Conservation (phyloP, 768 basidiomycete genomes). For the Boletus reticuloceps region DNA sequence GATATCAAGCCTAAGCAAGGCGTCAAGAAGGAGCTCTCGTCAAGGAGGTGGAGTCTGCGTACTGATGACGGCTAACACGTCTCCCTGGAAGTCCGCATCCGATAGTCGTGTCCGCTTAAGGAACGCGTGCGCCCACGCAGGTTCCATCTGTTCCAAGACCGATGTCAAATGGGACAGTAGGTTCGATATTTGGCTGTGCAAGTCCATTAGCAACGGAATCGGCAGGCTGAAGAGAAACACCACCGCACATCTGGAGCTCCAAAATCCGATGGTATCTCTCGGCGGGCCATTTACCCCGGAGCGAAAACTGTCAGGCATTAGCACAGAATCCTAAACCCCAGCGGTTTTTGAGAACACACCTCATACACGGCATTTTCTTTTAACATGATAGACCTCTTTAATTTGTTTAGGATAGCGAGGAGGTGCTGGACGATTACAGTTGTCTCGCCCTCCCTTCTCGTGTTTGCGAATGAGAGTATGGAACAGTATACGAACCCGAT, state of each 20-base stretch:
- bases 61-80: constrained; percentile 82
- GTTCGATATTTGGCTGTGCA: constrained; percentile 60
- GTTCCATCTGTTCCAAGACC: constrained; percentile 67
- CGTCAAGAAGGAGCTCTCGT: neutral
- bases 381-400: constrained; percentile 57
- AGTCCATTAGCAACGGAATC: constrained; percentile 1
- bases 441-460: constrained; percentile 47
- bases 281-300: constrained; percentile 81
- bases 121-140: constrained; percentile 75
- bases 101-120: constrained; percentile 70
- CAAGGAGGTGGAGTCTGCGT: constrained; percentile 15
- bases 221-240: neutral
- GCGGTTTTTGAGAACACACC: constrained; percentile 34
- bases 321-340: neutral
- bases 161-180: constrained; percentile 73
- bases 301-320: constrained; percentile 52
- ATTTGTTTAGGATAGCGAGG: constrained; percentile 70
- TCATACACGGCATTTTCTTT: constrained; percentile 64
- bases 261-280: constrained; percentile 68
- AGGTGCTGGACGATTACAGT: constrained; percentile 59
- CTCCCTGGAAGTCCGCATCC: constrained; percentile 81
- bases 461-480: constrained; percentile 69
- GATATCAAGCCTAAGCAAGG: constrained; percentile 65
- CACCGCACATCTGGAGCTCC: constrained; percentile 62
- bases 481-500: constrained; percentile 74